Conservation (phyloP, 2,329 filamentous ascomycete species). For the Cercospora beticola region DNA sequence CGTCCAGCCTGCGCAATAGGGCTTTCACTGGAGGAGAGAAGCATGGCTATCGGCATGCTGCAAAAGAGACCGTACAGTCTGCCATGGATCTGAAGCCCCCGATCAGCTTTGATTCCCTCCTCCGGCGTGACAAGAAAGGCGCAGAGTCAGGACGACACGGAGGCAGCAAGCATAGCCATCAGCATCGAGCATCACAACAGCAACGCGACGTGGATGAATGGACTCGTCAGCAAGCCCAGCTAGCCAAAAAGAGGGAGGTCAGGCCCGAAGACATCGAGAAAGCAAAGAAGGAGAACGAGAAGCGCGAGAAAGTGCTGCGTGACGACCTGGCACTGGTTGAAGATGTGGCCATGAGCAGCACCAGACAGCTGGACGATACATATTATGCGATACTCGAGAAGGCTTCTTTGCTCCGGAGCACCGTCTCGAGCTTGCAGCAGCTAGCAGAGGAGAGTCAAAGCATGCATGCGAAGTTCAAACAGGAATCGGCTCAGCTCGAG, state of each 20-base stretch:
- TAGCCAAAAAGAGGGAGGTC: constrained; percentile 30
- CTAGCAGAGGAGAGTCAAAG: constrained; percentile 61
- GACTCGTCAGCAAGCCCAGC: constrained; percentile 24
- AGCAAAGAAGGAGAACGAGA: constrained; percentile 42
- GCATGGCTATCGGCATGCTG: constrained; percentile 30
- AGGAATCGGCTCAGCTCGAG: constrained; percentile 59
- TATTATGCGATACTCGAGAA: constrained; percentile 74
- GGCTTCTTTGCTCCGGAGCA: constrained; percentile 62
- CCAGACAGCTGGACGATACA: constrained; percentile 67
- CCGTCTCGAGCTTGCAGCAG: constrained; percentile 64
- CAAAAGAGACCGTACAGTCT: constrained; percentile 47
- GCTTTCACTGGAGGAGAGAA: constrained; percentile 24
- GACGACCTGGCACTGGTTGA: constrained; percentile 48
- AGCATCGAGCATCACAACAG: constrained; percentile 16
- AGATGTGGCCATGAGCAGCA: constrained; percentile 59
- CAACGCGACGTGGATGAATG: constrained; percentile 19
- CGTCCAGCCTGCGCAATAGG: constrained; percentile 25
- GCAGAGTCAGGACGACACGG: constrained; percentile 29
- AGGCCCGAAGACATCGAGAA: constrained; percentile 42
- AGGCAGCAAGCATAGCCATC: constrained; percentile 19
- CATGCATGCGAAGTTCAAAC: constrained; percentile 50
- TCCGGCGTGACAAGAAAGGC: constrained; percentile 39
- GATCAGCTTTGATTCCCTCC: constrained; percentile 45
- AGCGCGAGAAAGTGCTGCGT: constrained; percentile 43
- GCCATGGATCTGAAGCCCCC: constrained; percentile 47